Conservation (phyloP, 176 grass and related monocot genomes). For the Aegilops speltoides region DNA sequence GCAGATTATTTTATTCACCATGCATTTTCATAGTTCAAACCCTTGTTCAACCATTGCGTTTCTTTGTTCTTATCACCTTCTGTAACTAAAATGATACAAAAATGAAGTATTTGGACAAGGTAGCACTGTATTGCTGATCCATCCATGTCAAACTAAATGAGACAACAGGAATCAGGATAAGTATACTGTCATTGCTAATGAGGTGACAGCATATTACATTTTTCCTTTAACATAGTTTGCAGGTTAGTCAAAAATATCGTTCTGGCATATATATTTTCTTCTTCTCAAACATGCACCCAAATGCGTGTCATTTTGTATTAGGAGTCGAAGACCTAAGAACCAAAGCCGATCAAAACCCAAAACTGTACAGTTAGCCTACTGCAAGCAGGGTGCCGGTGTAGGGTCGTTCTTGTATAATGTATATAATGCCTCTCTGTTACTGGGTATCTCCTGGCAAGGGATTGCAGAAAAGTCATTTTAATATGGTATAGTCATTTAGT, state of each 20-base stretch:
- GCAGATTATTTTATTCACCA: not conserved
- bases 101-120: not conserved
- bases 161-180: not conserved
- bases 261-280: not conserved
- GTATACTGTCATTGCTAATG: not conserved
- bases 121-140: not conserved
- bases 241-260: not conserved
- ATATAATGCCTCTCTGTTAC: not conserved
- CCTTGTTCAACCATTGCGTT: constrained; percentile 12
- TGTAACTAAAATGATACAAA: constrained; percentile 1
- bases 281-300: not conserved
- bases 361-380: not conserved
- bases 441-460: not conserved
- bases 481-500: not conserved
- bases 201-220: not conserved
- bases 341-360: not conserved
- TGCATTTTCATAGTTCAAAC: constrained; percentile 6
- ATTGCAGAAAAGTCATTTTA: not conserved
- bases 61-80: not conserved
- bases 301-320: not conserved
- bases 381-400: too few species aligned
- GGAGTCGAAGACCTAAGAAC: not conserved
- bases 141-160: not conserved
- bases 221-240: not conserved
- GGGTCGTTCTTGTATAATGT: not conserved